Base-by-base conservation (phyloP, 345 rosid genomes). In the Lumnitzera littorea region DNA sequence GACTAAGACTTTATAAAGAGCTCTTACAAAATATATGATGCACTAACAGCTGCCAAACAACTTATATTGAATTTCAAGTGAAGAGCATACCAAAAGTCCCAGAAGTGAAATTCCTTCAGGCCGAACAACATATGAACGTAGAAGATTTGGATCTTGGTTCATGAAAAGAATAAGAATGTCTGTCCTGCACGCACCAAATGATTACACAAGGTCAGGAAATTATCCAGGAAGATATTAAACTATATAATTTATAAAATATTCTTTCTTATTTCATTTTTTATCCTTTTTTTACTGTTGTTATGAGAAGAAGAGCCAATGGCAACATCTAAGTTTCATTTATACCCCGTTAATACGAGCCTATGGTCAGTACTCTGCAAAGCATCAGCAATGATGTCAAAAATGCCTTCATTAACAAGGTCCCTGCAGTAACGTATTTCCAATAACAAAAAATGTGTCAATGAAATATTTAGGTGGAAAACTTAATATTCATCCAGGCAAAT, bases 341-440 rank as follows among this genome's bases (percentile, higher is more conserved):
- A 92, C 98, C 99, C 99, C 70, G 94, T 91, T 71, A 76, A 69
- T 56, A 87, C 86, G 74, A 87, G 81, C 70, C 86, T 84, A 55
- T 87, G 81, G 74, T 92, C 96, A 58, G 72, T 77, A 74, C 76
- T 80, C 77, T 74, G 92, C 78, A 92, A 72, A 64, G 86, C 67
- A 59, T 85, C 91, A 11, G 80, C 70, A 55, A 92, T 78, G 67
- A 87, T 75, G 53, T 84, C 96, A 75, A 92, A 82, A 61, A 92
- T 76, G 62, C 98, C 98, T 65, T 84, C 88, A 50, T 64, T 76
- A 62, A 78, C 67, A 50, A 89, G 90, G 73, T 85, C 94, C 86
- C 98, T 92, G 74, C 64, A 79, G 61, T 36, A 36, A 36, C 9
- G 7, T 36, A 36, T 36, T 36, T 36, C 43, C 9, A 36, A 7